Evolutionary conservation across 768 basidiomycete genomes (phyloP), one percentile per base, ranked within the genome.

Genomic region (Rhizopogon sp.): DNA sequence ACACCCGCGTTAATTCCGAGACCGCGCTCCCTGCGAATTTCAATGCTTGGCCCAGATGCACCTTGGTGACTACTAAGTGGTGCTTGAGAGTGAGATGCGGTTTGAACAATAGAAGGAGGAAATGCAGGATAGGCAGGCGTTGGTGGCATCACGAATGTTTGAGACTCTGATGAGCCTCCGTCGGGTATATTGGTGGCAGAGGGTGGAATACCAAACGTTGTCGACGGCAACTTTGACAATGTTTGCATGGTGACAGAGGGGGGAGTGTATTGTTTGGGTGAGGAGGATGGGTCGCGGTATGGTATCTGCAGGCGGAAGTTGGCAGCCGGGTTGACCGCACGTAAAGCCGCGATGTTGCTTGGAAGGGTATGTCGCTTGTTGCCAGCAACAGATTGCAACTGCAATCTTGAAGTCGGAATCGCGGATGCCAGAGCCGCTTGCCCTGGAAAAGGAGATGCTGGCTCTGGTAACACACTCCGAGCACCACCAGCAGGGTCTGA

Each of bases 71-170:
- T 74, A 22, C 78, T 70, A 25, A 87, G 62, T 3, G 86, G 81
- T 5, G 77, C 75, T 62, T 84, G 80, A 33, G 79, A 78, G 56
- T 79, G 72, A 2, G 86, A 84, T 8, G 76, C 79, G 0, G 79
- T 78, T 8, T 81, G 73, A 1, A 75, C 57, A 17, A 79, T 72
- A 6, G 74, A 74, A 33, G 75, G 69, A 0, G 85, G 78, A 63
- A 82, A 91, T 2, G 86, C 77, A 13, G 89, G 88, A 62, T 88
- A 88, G 3, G 88, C 84, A 1, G 89, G 88, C 4, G 86, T 90
- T 43, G 76, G 75, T 0, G 87, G 82, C 1, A 60, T 61, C 52
- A 61, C 58, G 55, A 62, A 63, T 8, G 60, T 50, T 33, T 62
- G 69, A n/a, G 57, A 39, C 14, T 63, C 52, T 60, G 64, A 6